These are phyloP conservation scores for Trypanosoma platydactyli DNA, from an alignment of 208 protist genomes.

Conservation along the genomic window DNA sequence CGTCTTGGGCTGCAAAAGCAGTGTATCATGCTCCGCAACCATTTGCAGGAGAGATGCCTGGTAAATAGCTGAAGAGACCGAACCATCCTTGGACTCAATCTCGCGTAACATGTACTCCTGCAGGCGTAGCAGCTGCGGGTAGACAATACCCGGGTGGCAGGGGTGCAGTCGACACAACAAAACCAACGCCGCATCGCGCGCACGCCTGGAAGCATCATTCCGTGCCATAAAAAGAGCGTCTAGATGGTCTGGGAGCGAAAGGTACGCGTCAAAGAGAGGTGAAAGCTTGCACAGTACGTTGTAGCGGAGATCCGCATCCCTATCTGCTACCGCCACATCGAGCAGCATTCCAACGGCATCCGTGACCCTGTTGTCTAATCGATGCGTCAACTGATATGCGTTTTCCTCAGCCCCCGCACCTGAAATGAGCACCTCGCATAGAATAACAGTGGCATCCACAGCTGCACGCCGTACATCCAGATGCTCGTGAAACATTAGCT, in stretches of 20 bases:
- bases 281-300: constrained; percentile 58
- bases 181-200: constrained; percentile 57
- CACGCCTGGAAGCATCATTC: constrained; percentile 66
- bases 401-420: constrained; percentile 11
- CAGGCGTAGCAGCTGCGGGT: constrained; percentile 61
- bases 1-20: constrained; percentile 59
- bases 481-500: constrained; percentile 78
- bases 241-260: constrained; percentile 75
- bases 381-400: neutral
- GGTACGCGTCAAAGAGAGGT: constrained; percentile 67
- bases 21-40: constrained; percentile 66
- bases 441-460: constrained; percentile 51
- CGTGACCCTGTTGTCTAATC: constrained; percentile 55
- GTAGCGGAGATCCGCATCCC: constrained; percentile 64
- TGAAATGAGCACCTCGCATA: constrained; percentile 69
- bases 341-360: constrained; percentile 75
- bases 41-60: constrained; percentile 59
- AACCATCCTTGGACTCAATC: constrained; percentile 71
- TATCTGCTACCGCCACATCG: constrained; percentile 82
- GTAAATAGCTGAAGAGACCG: constrained; percentile 72
- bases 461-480: constrained; percentile 58
- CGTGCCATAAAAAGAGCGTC: constrained; percentile 83
- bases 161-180: constrained; percentile 79
- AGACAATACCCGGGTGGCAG: constrained; percentile 65
- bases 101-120: constrained; percentile 89